Evolutionary conservation across 2,329 filamentous ascomycete species (phyloP).

Genomic region (Daldinia sp.): DNA sequence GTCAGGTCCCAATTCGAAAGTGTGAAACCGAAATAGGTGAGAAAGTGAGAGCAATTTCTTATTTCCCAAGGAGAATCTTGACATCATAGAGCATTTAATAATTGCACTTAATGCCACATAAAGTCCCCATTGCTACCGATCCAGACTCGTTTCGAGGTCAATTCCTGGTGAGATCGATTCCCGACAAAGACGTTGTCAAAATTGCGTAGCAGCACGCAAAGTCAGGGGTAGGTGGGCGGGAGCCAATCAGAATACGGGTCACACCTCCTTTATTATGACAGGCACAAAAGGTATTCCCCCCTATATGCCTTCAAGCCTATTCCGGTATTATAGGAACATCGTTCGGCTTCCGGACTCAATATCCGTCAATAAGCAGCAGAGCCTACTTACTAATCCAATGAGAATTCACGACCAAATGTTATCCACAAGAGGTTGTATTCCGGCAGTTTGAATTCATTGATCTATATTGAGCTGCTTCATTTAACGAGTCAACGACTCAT

Average conservation of each 20-base stretch:
- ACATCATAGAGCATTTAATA: conserved; percentile 23
- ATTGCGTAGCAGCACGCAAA: conserved; percentile 30
- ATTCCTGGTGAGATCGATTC: conserved; percentile 8
- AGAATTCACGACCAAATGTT: background rate
- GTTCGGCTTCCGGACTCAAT: conserved; percentile 16
- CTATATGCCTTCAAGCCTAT: background rate
- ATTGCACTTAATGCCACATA: conserved; percentile 13
- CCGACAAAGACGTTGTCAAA: conserved; percentile 24
- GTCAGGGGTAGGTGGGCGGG: conserved; percentile 15
- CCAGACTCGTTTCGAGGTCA: background rate
- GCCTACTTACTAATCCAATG: conserved; percentile 24
- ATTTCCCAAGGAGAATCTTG: background rate
- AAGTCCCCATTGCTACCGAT: background rate
- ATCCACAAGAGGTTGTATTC: conserved; percentile 4
- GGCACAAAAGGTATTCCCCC: conserved; percentile 1
- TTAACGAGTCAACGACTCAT: background rate
- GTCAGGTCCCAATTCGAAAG: conserved; percentile 26
- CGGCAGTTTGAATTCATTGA: conserved; percentile 10
- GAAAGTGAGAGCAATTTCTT: background rate
- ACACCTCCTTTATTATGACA: conserved; percentile 19
- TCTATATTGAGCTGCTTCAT: conserved; percentile 22
- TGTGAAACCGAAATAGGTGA: background rate
- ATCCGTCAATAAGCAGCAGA: conserved; percentile 19
- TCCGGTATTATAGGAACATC: background rate
- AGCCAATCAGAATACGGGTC: conserved; percentile 26